Conservation (phyloP, 208 protist species). For the Phytomonas sp. region DNA sequence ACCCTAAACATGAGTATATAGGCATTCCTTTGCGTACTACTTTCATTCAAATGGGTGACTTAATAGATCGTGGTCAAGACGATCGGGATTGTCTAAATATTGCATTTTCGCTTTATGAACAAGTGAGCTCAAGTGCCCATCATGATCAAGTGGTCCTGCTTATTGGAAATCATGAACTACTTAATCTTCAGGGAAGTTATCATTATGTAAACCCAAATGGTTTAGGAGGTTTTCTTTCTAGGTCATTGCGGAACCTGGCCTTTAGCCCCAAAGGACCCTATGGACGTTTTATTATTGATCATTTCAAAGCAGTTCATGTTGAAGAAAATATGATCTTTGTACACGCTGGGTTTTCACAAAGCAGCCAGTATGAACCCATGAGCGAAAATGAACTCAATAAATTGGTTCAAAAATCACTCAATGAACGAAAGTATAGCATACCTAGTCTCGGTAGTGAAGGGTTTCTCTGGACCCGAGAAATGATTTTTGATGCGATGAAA, state of each 20-base stretch:
- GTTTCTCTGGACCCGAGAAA: constrained; percentile 62
- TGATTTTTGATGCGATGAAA: constrained; percentile 50
- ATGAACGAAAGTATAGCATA: constrained; percentile 21
- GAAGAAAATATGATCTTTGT: constrained; percentile 51
- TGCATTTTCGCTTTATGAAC: constrained; percentile 36
- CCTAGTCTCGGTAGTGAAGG: constrained; percentile 35
- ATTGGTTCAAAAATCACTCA: constrained; percentile 27
- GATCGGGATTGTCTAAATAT: constrained; percentile 41
- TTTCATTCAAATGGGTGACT: constrained; percentile 74
- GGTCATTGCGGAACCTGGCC: constrained; percentile 26
- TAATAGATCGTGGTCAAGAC: constrained; percentile 70
- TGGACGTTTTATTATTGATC: constrained; percentile 51
- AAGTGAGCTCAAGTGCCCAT: constrained; percentile 19
- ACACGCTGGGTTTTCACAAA: constrained; percentile 42
- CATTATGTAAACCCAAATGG: constrained; percentile 53
- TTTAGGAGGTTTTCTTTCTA: constrained; percentile 48
- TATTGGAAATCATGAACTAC: constrained; percentile 83
- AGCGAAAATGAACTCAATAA: constrained; percentile 30
- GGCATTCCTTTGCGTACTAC: constrained; percentile 27
- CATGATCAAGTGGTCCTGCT: constrained; percentile 57
- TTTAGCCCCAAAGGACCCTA: constrained; percentile 40
- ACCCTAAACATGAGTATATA: not conserved
- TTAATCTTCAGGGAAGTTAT: constrained; percentile 67
- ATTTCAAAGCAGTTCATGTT: constrained; percentile 45
- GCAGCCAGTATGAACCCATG: not conserved